These are phyloP conservation scores for Nemania serpens DNA, from an alignment of 2,329 filamentous ascomycete species.

Conservation along the genomic window DNA sequence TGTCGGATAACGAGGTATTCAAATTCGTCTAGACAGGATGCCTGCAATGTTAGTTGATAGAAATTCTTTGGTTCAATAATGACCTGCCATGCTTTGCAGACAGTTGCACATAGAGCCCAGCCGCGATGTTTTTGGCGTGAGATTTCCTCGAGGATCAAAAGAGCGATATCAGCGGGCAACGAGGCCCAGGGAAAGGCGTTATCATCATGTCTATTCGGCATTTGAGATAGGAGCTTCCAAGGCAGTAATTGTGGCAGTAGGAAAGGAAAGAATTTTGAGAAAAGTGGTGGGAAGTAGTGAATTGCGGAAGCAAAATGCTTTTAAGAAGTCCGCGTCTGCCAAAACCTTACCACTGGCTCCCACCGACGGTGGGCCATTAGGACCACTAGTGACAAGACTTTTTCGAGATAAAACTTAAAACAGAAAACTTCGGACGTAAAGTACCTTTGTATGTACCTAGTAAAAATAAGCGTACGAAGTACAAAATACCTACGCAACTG, in stretches of 20 bases:
- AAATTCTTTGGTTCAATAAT: conserved; percentile 40
- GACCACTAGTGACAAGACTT: too few relatives aligned
- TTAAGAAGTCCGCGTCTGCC: conserved; percentile 13
- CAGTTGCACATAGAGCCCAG: conserved; percentile 40
- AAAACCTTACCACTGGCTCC: conserved; percentile 12
- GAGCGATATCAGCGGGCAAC: conserved; percentile 8
- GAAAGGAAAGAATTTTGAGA: conserved; percentile 12
- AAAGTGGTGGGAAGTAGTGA: conserved; percentile 11
- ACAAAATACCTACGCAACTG: too few relatives aligned
- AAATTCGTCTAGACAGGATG: conserved; percentile 35
- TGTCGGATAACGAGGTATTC: conserved; percentile 27
- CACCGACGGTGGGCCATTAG: too few relatives aligned
- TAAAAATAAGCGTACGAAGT: too few relatives aligned
- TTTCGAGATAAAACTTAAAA: too few relatives aligned
- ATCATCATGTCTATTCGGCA: conserved; percentile 11
- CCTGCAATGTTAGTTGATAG: conserved; percentile 32
- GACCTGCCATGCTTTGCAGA: conserved; percentile 43
- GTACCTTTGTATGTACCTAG: too few relatives aligned
- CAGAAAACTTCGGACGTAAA: too few relatives aligned
- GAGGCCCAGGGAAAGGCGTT: conserved; percentile 14
- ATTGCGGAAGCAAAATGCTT: conserved; percentile 12
- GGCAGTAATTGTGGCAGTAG: conserved; percentile 14
- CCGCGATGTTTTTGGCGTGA: conserved; percentile 26
- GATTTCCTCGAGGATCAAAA: conserved; percentile 11
- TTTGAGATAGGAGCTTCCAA: conserved; percentile 12